Evolutionary conservation across 176 grass and related monocot genomes (phyloP), one percentile per base, ranked within the genome.

Genomic region (Oryza coarctata): DNA sequence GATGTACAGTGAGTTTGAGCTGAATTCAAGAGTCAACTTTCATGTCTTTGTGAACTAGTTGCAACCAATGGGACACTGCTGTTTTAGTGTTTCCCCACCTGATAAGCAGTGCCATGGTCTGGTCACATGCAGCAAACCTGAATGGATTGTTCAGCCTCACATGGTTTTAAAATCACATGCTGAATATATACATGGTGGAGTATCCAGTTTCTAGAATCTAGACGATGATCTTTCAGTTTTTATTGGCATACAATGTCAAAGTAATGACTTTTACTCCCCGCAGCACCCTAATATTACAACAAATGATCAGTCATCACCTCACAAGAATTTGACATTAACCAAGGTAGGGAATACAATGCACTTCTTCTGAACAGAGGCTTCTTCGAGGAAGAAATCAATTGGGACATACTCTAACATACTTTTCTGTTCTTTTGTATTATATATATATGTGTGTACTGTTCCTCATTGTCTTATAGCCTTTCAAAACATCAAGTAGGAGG

Each of bases 251-350:
- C 33, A 72, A 6, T 72, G 32, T 32, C 31, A 28, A 70, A 10
- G 18, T 85, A 27, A 12, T 55, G 26, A 34, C 5, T 30, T 49
- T 47, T 38, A 66, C 5, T 26, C 31, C n/a, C 20, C 3, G 76
- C 82, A 85, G 82, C 77, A 78, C 72, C 66, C 82, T 29, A 77
- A 12, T 60, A 3, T 88, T 45, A 65, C 30, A 39, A 65, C 41
- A 39, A 73, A 81, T 30, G 68, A 90, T 27, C 80, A 83, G 67
- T 36, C 73, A 38, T 76, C 76, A 74, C 25, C 73, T 32, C 62
- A 87, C 60, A 86, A 80, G 55, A 62, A 78, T 61, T 90, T 79
- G 78, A 86, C 26, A 78, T 88, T 17, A 92, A 92, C 72, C 86
- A 83, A 88, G 82, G 83, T 86, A 77, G 18, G 22, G 28, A 43